Base-by-base conservation (phyloP, 148 eudicot genomes). In the Simmondsia chinensis region DNA sequence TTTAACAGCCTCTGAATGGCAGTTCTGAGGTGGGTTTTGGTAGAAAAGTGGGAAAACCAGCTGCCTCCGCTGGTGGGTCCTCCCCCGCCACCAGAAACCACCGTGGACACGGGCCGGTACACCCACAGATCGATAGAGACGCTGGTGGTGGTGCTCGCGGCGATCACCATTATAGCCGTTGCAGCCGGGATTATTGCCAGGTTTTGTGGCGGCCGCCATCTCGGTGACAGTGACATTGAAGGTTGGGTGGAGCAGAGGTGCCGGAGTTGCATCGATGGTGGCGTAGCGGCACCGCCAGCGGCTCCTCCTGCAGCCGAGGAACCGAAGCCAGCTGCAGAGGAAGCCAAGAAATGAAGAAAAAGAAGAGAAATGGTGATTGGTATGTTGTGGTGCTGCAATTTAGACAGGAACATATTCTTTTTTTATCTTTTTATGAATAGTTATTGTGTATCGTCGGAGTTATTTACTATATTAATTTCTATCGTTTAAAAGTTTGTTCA, bases 61-160 rank as follows among this genome's bases (percentile, higher is more conserved):
- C 62, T 68, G 23, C 75, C 75, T 39, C 84, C 87, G 24, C 66
- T 70, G 16, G 56, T 66, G 40, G 69, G 46, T 48, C 37, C 58
- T 11, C 75, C 65, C 4, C 77, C 88, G 10, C 69, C 75, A 16
- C 38, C 17, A 25, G 29, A 38, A 22, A 49, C 36, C 33, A 36
- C 13, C 33, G 59, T 21, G 39, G 65, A 66, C 53, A 48, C 52
- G 14, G 52, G 43, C 6, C 71, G 59, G 41, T 58, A 84, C 37
- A 65, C 63, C 1, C 63, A 33, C 50, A 64, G 59, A 10, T 87
- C 96, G 0, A 59, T 87, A 2, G 84, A 76, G 72, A 82, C 96
- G 0, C 51, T 87, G 15, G 77, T 87, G 39, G 96, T 79, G 13
- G 93, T 87, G 26, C 22, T 87, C 11, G 96, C 96, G 0, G 96